Conservation (phyloP, 768 basidiomycete species). For the Auricularia sp. region DNA sequence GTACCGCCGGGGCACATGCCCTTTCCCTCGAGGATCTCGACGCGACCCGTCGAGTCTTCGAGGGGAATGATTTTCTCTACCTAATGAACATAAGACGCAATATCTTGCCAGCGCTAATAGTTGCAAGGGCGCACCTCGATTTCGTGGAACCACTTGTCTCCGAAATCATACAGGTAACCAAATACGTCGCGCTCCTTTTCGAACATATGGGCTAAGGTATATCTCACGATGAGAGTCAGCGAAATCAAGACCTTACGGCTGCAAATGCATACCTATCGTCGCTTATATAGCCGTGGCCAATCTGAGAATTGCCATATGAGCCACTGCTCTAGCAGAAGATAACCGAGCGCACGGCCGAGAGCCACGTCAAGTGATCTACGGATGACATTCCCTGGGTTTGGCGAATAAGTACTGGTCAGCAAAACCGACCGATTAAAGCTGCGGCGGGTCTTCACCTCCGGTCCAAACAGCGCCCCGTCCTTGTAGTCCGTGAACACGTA, state of each 20-base stretch:
- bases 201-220: constrained; percentile 21
- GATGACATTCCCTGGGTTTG: neutral
- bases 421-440: constrained; percentile 4
- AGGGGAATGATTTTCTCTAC: constrained; percentile 18
- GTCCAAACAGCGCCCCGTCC: constrained; percentile 24
- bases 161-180: constrained; percentile 25
- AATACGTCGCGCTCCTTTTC: constrained; percentile 21
- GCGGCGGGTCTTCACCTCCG: constrained; percentile 14
- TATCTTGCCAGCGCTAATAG: neutral
- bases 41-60: constrained; percentile 19
- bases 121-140: constrained; percentile 15
- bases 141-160: constrained; percentile 23
- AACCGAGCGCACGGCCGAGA: neutral
- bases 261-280: constrained; percentile 15
- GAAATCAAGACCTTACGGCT: neutral
- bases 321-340: neutral
- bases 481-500: constrained; percentile 24
- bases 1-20: constrained; percentile 19
- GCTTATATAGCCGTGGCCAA: constrained; percentile 20
- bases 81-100: constrained; percentile 3
- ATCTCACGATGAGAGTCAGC: constrained; percentile 7
- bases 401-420: neutral
- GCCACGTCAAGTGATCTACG: neutral
- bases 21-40: constrained; percentile 19
- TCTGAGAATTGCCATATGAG: neutral